These are phyloP conservation scores for Perilla frutescens DNA, from an alignment of 257 asterid species.

Conservation along the genomic window DNA sequence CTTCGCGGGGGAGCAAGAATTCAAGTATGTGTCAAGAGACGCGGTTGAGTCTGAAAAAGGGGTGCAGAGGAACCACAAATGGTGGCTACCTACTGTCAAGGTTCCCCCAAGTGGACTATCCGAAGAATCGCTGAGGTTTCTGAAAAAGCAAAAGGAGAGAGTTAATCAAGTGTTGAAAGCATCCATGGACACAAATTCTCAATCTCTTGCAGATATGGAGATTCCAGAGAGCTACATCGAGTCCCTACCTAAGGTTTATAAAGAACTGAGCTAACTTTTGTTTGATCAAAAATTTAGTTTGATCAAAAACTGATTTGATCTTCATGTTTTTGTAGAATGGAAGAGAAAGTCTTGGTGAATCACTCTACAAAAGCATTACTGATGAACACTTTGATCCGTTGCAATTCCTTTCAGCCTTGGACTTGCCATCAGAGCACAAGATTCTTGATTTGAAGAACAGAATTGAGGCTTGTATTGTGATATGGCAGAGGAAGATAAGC, in stretches of 20 bases:
- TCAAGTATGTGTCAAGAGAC: constrained; percentile 68
- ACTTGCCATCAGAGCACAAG: constrained; percentile 80
- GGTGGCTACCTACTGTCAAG: constrained; percentile 92
- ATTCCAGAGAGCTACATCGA: constrained; percentile 89
- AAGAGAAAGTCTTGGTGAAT: constrained; percentile 80
- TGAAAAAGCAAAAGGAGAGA: constrained; percentile 73
- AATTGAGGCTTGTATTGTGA: constrained; percentile 88
- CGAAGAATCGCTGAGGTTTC: constrained; percentile 54
- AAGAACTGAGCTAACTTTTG: background rate
- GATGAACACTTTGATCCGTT: constrained; percentile 74
- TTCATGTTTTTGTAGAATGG: constrained; percentile 60
- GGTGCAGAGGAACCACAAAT: constrained; percentile 64
- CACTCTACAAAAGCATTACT: constrained; percentile 70
- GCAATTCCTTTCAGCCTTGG: constrained; percentile 68
- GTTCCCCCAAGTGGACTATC: constrained; percentile 81
- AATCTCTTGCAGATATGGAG: constrained; percentile 81
- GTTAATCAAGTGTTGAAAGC: constrained; percentile 86
- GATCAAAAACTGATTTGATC: background rate
- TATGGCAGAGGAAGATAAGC: constrained; percentile 82
- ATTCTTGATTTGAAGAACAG: constrained; percentile 85
- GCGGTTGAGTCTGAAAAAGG: constrained; percentile 78
- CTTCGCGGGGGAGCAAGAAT: constrained; percentile 64
- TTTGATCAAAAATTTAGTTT: background rate
- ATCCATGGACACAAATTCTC: constrained; percentile 91
- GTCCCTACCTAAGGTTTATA: constrained; percentile 76